These are phyloP conservation scores for Testicularia cyperi DNA, from an alignment of 1,284 basidiomycete genomes.

Conservation along the genomic window DNA sequence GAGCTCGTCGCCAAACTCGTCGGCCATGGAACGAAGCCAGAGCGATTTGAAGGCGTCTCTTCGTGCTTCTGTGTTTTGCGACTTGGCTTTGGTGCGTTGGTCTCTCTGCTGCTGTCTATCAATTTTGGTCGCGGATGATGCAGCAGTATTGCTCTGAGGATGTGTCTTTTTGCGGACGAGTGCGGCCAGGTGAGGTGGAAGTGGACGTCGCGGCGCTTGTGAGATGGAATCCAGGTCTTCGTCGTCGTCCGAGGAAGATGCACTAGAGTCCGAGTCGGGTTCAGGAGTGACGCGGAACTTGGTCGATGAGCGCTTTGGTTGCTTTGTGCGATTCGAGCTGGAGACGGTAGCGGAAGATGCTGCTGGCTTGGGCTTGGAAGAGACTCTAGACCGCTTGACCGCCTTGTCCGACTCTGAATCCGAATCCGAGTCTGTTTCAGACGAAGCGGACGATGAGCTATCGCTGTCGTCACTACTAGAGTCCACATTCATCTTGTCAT, in stretches of 20 bases:
- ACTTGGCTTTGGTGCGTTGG: not conserved
- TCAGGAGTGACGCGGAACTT: conserved; percentile 20
- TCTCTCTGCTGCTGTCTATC: not conserved
- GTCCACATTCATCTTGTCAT: not conserved
- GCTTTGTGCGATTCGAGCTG: too few relatives aligned
- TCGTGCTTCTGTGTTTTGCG: not conserved
- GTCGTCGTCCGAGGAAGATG: too few relatives aligned
- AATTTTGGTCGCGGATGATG: not conserved
- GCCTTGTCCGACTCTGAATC: conserved; percentile 2
- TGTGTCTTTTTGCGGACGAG: not conserved
- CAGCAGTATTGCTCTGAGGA: too few relatives aligned
- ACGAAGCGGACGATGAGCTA: conserved; percentile 19
- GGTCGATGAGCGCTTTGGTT: too few relatives aligned
- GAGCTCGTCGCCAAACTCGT: conserved; percentile 47
- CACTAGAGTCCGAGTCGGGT: conserved; percentile 1
- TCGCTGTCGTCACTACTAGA: too few relatives aligned
- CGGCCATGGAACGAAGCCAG: conserved; percentile 46
- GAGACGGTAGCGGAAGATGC: too few relatives aligned
- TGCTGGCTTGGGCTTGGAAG: too few relatives aligned
- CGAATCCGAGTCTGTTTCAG: conserved; percentile 7
- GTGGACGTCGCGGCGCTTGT: too few relatives aligned
- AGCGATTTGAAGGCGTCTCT: conserved; percentile 35
- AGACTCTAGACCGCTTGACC: too few relatives aligned
- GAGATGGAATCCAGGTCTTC: too few relatives aligned
- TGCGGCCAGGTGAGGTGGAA: not conserved